A percentile compares a stretch with the other conserved stretches of the same genome.
These are phyloP conservation scores for Spinellus fusiger DNA, from an alignment of 192 early-diverging fungal species.

Conservation along the genomic window DNA sequence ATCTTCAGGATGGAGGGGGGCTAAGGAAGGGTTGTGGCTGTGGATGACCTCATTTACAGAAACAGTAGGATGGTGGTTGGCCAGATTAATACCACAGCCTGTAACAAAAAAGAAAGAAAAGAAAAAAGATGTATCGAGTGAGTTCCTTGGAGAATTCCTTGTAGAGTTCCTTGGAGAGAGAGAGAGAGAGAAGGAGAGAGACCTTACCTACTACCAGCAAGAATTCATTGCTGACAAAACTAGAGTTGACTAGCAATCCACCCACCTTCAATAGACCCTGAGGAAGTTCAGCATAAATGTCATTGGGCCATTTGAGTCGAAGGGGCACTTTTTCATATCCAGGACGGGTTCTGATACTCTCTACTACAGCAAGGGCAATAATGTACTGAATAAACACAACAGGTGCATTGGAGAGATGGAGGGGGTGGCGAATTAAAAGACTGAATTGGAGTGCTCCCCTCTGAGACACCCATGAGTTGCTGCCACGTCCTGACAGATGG, in stretches of 20 bases:
- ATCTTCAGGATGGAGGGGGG: constrained; percentile 61
- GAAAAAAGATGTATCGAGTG: neutral
- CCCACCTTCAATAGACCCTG: constrained; percentile 70
- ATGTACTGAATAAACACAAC: constrained; percentile 95
- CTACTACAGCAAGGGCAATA: constrained; percentile 78
- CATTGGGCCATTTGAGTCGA: constrained; percentile 97
- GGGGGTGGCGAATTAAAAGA: constrained; percentile 67
- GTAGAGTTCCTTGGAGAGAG: too few relatives aligned
- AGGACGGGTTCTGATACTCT: constrained; percentile 57
- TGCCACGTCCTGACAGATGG: constrained; percentile 61
- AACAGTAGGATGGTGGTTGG: constrained; percentile 79
- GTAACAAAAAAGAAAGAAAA: constrained; percentile 66
- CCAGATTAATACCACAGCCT: constrained; percentile 86
- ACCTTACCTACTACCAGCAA: constrained; percentile 69
- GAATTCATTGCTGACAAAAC: constrained; percentile 65
- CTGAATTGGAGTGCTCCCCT: constrained; percentile 87
- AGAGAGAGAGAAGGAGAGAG: neutral
- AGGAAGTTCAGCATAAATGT: constrained; percentile 73
- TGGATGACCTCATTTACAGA: constrained; percentile 80
- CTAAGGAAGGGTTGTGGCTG: constrained; percentile 46
- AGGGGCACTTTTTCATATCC: constrained; percentile 81
- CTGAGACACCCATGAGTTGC: constrained; percentile 94
- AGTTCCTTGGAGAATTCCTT: too few relatives aligned
- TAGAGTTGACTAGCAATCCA: constrained; percentile 84
- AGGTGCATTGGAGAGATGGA: constrained; percentile 43